A percentile compares a stretch with the other conserved stretches of the same genome.
These are phyloP conservation scores for Bimuria novae-zelandiae DNA, from an alignment of 2,329 filamentous ascomycete species.

Conservation along the genomic window DNA sequence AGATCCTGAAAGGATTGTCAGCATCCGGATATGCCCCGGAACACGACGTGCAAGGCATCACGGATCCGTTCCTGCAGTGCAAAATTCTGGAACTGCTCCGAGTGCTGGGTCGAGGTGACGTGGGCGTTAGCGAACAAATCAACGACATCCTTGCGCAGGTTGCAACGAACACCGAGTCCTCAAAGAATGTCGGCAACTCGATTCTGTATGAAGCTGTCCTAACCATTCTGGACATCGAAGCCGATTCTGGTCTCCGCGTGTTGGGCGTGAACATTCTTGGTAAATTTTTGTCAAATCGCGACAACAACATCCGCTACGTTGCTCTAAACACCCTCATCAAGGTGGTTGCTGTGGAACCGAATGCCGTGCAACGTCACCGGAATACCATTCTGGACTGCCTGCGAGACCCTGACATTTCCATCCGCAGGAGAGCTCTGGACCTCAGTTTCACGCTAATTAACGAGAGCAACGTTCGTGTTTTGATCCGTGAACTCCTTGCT, in stretches of 20 bases:
- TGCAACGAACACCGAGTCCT: constrained; percentile 95
- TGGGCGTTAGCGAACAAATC: constrained; percentile 90
- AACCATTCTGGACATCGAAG: constrained; percentile 97
- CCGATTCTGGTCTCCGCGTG: constrained; percentile 90
- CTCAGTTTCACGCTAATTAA: constrained; percentile 98
- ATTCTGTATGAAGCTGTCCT: constrained; percentile 97
- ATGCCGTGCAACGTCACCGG: constrained; percentile 93
- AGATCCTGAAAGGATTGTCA: constrained; percentile 87
- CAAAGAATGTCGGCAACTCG: constrained; percentile 97
- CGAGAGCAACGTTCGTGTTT: constrained; percentile 89
- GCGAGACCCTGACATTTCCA: constrained; percentile 96
- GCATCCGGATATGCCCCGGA: constrained; percentile 97
- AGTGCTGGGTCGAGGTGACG: constrained; percentile 84
- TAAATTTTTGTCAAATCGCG: constrained; percentile 96
- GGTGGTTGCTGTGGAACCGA: constrained; percentile 96
- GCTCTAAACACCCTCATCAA: constrained; percentile 97
- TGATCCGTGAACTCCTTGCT: constrained; percentile 89
- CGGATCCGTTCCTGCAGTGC: constrained; percentile 95
- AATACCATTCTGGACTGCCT: constrained; percentile 98
- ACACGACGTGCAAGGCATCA: constrained; percentile 97
- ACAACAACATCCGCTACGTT: constrained; percentile 99
- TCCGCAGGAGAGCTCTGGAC: constrained; percentile 90
- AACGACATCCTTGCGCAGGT: constrained; percentile 98
- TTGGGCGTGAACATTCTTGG: constrained; percentile 97
- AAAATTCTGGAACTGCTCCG: constrained; percentile 88